Evolutionary conservation across 2,329 filamentous ascomycete species (phyloP).

Genomic region (Xylaria sp.): DNA sequence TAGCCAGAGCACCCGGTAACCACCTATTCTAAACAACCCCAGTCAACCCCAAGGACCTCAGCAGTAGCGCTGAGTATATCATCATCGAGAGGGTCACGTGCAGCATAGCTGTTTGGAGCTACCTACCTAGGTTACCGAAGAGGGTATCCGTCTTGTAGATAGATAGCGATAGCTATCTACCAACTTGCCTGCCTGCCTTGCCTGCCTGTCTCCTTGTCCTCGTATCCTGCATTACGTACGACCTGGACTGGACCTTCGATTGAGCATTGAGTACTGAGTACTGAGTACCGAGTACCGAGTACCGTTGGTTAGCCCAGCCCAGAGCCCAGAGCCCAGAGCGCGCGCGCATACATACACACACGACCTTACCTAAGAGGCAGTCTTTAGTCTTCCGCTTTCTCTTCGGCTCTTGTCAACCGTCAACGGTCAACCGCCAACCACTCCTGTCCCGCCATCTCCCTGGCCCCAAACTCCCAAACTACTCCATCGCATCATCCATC

Average conservation of each 20-base stretch:
- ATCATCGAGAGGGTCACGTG: conserved; percentile 36
- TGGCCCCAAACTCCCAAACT: background rate
- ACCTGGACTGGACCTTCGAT: background rate
- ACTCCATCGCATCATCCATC: conserved; percentile 20
- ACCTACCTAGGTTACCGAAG: background rate
- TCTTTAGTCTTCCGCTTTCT: background rate
- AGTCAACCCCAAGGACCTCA: background rate
- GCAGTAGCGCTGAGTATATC: conserved; percentile 8
- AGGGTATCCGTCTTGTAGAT: background rate
- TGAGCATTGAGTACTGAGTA: conserved; percentile 9
- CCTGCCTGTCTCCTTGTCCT: background rate
- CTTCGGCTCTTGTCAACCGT: background rate
- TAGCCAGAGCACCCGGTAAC: background rate
- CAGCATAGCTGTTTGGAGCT: conserved; percentile 16
- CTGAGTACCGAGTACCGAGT: background rate
- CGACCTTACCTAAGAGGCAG: background rate
- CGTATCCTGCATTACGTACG: background rate
- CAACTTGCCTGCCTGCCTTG: background rate
- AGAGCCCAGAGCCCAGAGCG: conserved; percentile 4
- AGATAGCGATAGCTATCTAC: background rate
- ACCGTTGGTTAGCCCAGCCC: too few species aligned
- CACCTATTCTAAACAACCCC: background rate
- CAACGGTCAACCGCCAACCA: background rate
- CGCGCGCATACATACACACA: too few species aligned
- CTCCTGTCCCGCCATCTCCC: background rate